A percentile compares a stretch with the other conserved stretches of the same genome.
Conservation (phyloP, 139 green algal species). For the Micractinium sp. region DNA sequence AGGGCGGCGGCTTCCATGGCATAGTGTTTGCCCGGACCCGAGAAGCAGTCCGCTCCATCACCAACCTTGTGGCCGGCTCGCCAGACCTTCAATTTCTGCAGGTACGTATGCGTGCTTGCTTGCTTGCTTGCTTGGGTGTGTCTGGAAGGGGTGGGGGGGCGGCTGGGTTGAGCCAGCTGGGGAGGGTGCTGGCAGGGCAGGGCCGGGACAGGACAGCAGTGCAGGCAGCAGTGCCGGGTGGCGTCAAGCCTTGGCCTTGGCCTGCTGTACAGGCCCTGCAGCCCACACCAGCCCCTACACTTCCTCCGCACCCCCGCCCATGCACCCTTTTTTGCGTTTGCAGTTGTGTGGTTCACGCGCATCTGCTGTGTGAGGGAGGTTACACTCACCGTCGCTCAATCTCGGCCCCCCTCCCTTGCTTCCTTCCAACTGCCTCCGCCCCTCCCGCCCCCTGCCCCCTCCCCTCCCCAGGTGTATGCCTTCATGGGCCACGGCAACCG, state of each 20-base stretch:
- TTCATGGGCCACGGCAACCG: slow-evolving; percentile 41
- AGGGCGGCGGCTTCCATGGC: slow-evolving; percentile 31
- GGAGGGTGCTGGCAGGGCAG: neutral
- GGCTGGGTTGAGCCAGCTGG: neutral
- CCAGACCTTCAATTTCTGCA: slow-evolving; percentile 22
- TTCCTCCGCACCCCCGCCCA: neutral
- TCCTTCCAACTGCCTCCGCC: neutral
- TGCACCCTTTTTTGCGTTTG: neutral
- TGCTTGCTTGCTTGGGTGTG: neutral
- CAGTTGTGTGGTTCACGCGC: too few species aligned
- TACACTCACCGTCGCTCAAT: too few species aligned
- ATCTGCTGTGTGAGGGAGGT: too few species aligned
- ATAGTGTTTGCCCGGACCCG: slow-evolving; percentile 46
- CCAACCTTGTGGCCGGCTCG: slow-evolving; percentile 6
- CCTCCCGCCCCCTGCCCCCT: neutral
- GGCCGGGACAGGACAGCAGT: neutral
- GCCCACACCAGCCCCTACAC: neutral
- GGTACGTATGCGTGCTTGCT: neutral
- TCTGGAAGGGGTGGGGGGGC: neutral
- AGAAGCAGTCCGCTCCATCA: slow-evolving; percentile 34
- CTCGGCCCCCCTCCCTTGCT: neutral
- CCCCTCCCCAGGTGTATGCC: neutral
- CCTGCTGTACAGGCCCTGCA: neutral
- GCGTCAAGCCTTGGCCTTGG: too few species aligned
- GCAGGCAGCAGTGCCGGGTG: neutral